Base-by-base conservation (phyloP, 768 basidiomycete genomes). In the Pilatotrama ljubarskyi region DNA sequence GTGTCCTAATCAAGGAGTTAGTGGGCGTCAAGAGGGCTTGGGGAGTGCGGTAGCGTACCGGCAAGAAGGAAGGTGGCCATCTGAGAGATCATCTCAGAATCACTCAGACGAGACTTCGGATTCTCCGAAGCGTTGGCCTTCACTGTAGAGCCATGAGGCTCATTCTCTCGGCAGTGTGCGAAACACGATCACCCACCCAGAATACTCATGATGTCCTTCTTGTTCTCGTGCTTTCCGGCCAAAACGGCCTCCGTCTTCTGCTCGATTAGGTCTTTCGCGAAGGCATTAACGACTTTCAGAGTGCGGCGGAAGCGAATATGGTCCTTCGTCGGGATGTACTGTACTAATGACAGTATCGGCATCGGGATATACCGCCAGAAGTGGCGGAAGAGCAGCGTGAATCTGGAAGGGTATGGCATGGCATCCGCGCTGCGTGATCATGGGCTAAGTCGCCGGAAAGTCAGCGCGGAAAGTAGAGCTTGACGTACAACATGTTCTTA, bases 121-220 rank as follows among this genome's bases (percentile, higher is more conserved):
- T 74, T 64, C 52, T 71, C 70, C 10, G 68, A 63, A 2, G 50
- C 42, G 56, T 76, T 76, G 0, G 75, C 73, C 38, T 68, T 70
- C 18, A 74, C 71, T 70, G 26, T 14, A 17, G 14, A 35, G 6
- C 32, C 5, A n/a, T 44, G 25, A 10, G 17, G 50, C 40, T 29
- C 52, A 46, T 5, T 29, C 13, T 15, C 5, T 11, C 15, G 9
- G 26, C 44, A 17, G 9, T 25, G 2, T n/a, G 26, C 9, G 24
- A 9, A 18, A 4, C 17, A 24, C 5, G n/a, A 17, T 5, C n/a
- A 44, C 67, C 18, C 43, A 70, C 73, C 66, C 0, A 76, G 65
- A 25, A 76, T 64, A 37, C 73, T 75, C 66, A 75, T 70, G 20
- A 75, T 70, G 53, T 74, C 75, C 57, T 67, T 72, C 58, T 68